Evolutionary conservation across 2,329 filamentous ascomycete genomes (phyloP).

Genomic region (Clarireedia paspali): DNA sequence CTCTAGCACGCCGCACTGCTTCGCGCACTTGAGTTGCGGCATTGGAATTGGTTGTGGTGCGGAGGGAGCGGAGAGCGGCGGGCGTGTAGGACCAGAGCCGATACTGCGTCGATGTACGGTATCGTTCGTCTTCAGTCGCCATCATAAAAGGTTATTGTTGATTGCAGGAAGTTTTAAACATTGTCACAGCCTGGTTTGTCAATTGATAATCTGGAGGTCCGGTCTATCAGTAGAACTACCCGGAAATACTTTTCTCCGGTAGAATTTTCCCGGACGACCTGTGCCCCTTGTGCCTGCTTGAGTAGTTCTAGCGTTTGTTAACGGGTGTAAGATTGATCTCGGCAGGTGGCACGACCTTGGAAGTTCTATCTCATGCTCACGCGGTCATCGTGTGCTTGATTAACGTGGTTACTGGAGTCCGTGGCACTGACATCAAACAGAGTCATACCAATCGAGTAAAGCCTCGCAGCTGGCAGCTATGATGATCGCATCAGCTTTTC

Average conservation of each 20-base stretch:
- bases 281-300: too few species aligned
- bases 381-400: too few species aligned
- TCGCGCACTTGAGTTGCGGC: conserved; percentile 61
- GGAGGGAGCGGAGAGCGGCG: conserved; percentile 60
- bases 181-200: background rate
- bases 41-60: conserved; percentile 69
- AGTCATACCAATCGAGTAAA: too few species aligned
- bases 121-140: conserved; percentile 70
- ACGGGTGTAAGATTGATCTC: too few species aligned
- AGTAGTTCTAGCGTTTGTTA: too few species aligned
- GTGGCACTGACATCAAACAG: too few species aligned
- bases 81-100: conserved; percentile 88
- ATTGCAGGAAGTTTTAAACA: background rate
- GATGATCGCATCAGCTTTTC: background rate
- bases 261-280: too few species aligned
- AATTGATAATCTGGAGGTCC: too few species aligned
- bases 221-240: background rate
- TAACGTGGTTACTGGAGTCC: too few species aligned
- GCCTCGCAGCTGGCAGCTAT: too few species aligned
- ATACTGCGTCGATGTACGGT: conserved; percentile 84
- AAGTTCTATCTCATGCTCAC: too few species aligned
- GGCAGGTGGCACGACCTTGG: too few species aligned
- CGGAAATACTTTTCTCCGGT: conserved; percentile 2
- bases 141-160: background rate
- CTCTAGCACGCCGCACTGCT: conserved; percentile 43